phyloP scores from a whole-genome alignment of 164 flowering plant genomes.

The Magnolia sinica region DNA sequence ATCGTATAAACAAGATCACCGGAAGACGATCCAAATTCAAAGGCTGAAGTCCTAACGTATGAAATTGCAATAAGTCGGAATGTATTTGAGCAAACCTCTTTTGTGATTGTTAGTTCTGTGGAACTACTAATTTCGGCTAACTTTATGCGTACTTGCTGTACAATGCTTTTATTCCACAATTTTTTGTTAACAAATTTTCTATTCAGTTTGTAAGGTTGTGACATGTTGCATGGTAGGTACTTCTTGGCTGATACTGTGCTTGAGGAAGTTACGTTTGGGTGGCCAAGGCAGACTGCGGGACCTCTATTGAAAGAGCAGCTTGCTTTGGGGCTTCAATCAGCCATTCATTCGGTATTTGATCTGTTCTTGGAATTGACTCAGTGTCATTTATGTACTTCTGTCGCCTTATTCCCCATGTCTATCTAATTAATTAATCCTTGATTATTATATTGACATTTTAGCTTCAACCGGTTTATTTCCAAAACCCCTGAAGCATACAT shows the following conservation, averaged over 20 bases:
- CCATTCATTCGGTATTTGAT: constrained; percentile 65
- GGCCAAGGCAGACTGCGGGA: constrained; percentile 79
- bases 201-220: background rate
- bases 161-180: background rate
- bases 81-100: too few species aligned
- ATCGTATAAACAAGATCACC: too few species aligned
- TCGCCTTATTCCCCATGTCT: background rate
- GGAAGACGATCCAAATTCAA: too few species aligned
- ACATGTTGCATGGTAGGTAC: constrained; percentile 47
- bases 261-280: constrained; percentile 91
- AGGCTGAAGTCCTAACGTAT: too few species aligned
- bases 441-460: background rate
- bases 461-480: background rate
- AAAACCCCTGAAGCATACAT: background rate
- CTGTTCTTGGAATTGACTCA: background rate
- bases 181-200: too few species aligned
- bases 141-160: background rate
- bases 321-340: constrained; percentile 66
- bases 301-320: constrained; percentile 62
- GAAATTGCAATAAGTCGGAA: too few species aligned
- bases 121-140: background rate
- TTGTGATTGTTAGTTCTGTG: background rate
- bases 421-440: background rate
- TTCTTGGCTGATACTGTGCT: constrained; percentile 81
- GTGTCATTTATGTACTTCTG: background rate